Conservation (phyloP, 805 yeast genomes). For the Saccharomyces mikatae region DNA sequence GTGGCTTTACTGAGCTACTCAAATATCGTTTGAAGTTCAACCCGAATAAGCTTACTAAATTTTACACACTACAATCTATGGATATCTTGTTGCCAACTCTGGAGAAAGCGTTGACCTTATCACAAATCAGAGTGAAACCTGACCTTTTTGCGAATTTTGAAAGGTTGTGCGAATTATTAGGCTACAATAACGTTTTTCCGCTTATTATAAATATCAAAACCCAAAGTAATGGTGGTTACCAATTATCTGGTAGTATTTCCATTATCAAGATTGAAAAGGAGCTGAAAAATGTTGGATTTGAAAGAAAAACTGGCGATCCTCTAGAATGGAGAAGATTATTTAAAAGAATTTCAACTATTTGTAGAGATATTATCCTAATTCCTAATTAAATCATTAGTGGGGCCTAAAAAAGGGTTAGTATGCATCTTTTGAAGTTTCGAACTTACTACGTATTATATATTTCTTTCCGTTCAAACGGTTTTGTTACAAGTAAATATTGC, state of each 20-base stretch:
- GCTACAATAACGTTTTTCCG: slow-evolving; percentile 28
- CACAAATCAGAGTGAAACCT: slow-evolving; percentile 20
- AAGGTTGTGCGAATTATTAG: slow-evolving; percentile 6
- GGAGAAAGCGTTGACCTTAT: slow-evolving; percentile 23
- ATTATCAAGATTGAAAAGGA: slow-evolving; percentile 35
- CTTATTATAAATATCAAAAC: slow-evolving; percentile 34
- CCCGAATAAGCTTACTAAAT: slow-evolving; percentile 24
- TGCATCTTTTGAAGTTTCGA: neutral
- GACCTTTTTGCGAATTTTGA: slow-evolving; percentile 17
- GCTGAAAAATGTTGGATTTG: slow-evolving; percentile 45
- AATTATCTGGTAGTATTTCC: slow-evolving; percentile 40
- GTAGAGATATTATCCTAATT: slow-evolving; percentile 48
- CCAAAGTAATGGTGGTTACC: slow-evolving; percentile 39
- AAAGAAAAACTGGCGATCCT: slow-evolving; percentile 57
- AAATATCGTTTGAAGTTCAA: slow-evolving; percentile 10
- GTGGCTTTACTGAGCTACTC: neutral
- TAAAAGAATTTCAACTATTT: slow-evolving; percentile 46
- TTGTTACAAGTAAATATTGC: neutral
- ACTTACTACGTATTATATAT: neutral
- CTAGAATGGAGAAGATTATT: slow-evolving; percentile 66
- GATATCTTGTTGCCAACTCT: slow-evolving; percentile 21
- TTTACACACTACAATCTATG: slow-evolving; percentile 24
- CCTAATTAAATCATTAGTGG: slow-evolving; percentile 18
- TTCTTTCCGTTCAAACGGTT: neutral
- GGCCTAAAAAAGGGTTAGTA: neutral